Evolutionary conservation across 495 filamentous ascomycete genomes (phyloP), one percentile per base, ranked within the genome.

Genomic region (Aspergillus cristatus): DNA sequence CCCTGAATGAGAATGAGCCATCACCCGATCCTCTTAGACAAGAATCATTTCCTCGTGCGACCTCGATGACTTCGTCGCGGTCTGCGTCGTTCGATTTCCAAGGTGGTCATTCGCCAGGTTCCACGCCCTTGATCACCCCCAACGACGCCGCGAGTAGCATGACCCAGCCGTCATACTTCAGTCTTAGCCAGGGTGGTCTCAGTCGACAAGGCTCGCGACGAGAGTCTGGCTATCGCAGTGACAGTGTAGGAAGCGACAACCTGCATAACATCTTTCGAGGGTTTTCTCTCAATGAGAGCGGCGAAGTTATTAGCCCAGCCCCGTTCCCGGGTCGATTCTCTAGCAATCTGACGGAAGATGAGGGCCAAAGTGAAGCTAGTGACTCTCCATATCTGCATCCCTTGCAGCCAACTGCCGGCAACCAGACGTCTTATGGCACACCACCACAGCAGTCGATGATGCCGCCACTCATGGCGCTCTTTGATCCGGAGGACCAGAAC

Each of bases 61-160:
- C 80, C 2, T 97, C 93, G 1, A 76, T 94, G 38, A 75, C 84
- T 13, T 97, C 91, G 22, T 97, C 90, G 20, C 78, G 91, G n/a
- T 97, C 91, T 7, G 82, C 93, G 3, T 97, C 93, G 1, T 87
- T 97, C 42, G 91, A 98, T 54, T 77, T 91, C 26, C 84, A 88
- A 35, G 84, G 79, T 10, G 68, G 65, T 28, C 72, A 81, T 17
- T 94, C 91, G 1, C 90, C 93, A 5, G 69, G 72, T 10, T 76
- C 80, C 1, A 97, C 93, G 1, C 93, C 91, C 6, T 70, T 84
- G 32, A 90, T 98, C 59, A 88, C 84, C 5, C 88, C 91, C 8
- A n/a, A n/a, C 0, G 90, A 91, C 41, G 67, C 75, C 39, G 67
- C 64, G 11, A 60, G 65, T 17, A 77, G 80, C 37, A 54, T 84